These are phyloP conservation scores for Scheffersomyces coipomensis DNA, from an alignment of 805 yeast genomes.

Conservation along the genomic window DNA sequence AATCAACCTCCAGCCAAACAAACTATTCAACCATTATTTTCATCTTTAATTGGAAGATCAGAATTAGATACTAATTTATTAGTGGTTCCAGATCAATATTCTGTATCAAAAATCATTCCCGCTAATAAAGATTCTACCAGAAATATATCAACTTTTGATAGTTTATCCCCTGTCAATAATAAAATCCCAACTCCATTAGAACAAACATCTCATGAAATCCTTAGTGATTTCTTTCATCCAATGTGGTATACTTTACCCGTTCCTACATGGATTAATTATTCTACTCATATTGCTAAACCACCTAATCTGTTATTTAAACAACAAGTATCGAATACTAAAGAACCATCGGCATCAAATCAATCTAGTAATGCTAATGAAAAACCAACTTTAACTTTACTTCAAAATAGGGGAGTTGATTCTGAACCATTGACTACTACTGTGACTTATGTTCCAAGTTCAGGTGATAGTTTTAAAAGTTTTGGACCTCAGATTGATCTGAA, in stretches of 20 bases:
- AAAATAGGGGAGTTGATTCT: constrained; percentile 7
- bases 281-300: constrained; percentile 20
- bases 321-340: neutral
- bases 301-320: constrained; percentile 8
- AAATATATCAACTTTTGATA: constrained; percentile 24
- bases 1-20: constrained; percentile 35
- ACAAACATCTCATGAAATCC: constrained; percentile 29
- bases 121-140: constrained; percentile 16
- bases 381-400: constrained; percentile 10
- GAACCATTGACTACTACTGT: constrained; percentile 1
- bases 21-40: constrained; percentile 73
- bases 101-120: constrained; percentile 68
- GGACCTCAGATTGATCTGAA: constrained; percentile 37
- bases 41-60: constrained; percentile 70
- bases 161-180: constrained; percentile 26
- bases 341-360: constrained; percentile 3
- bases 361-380: constrained; percentile 9
- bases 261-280: constrained; percentile 43
- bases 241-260: constrained; percentile 44
- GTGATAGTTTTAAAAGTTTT: constrained; percentile 25
- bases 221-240: constrained; percentile 42
- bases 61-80: constrained; percentile 73
- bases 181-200: constrained; percentile 34
- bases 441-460: constrained; percentile 9
- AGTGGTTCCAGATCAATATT: constrained; percentile 64